These are phyloP conservation scores for Schizophyllum commune DNA, from an alignment of 1,284 basidiomycete genomes.

Conservation along the genomic window DNA sequence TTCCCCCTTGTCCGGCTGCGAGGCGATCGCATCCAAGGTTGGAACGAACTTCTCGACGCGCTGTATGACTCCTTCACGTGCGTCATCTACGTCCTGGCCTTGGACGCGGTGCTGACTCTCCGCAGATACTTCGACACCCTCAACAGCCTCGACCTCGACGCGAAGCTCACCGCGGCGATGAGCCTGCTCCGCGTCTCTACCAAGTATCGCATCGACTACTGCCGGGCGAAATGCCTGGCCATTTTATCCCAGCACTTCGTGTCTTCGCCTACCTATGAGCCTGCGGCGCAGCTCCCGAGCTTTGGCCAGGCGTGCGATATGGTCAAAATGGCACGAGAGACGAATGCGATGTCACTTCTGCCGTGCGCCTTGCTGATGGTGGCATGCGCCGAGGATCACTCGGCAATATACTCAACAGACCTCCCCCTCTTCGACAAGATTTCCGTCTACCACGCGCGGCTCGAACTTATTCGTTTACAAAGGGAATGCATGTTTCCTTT, in stretches of 20 bases:
- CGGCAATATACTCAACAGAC: not conserved
- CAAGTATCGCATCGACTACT: not conserved
- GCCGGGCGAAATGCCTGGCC: not conserved
- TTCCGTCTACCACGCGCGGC: not conserved
- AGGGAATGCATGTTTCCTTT: not conserved
- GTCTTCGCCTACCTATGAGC: not conserved
- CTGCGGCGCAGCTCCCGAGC: not conserved
- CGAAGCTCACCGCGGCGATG: not conserved
- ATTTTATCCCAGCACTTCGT: not conserved
- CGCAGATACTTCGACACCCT: not conserved
- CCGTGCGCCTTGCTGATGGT: not conserved
- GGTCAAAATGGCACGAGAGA: not conserved
- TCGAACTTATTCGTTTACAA: not conserved
- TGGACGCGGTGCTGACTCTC: not conserved
- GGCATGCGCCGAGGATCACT: not conserved
- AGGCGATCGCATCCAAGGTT: not conserved
- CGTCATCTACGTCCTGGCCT: not conserved
- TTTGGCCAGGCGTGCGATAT: not conserved
- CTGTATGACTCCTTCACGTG: not conserved
- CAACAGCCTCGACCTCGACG: not conserved
- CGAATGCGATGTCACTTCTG: not conserved
- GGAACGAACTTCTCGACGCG: not conserved
- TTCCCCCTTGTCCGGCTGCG: not conserved
- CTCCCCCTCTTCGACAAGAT: not conserved
- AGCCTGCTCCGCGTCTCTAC: not conserved